phyloP scores from a whole-genome alignment of 331 rosid genomes.

The Prunus yedoensis region DNA sequence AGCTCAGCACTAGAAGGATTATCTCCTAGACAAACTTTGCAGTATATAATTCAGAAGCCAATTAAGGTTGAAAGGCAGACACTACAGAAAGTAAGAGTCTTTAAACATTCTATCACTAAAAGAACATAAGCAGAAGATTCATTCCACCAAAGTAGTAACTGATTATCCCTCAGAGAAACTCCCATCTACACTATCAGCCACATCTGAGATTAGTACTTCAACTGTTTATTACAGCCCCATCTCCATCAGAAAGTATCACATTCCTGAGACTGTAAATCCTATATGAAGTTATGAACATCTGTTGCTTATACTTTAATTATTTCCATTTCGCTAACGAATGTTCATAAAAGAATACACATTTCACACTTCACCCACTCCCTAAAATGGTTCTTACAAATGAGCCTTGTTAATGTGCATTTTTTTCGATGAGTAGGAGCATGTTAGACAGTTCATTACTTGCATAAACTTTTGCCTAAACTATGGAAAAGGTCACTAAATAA shows the following conservation, averaged over 20 bases:
- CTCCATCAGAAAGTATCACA: conserved; percentile 3
- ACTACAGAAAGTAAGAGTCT: conserved; percentile 7
- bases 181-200: not conserved
- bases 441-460: too few relatives aligned
- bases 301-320: too few relatives aligned
- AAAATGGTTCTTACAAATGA: too few relatives aligned
- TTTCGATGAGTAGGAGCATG: too few relatives aligned
- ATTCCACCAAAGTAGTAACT: not conserved
- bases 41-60: not conserved
- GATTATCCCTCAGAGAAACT: not conserved
- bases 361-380: too few relatives aligned
- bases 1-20: not conserved
- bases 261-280: not conserved
- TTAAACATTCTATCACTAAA: not conserved
- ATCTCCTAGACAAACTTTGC: not conserved
- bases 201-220: conserved; percentile 1
- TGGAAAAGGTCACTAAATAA: not conserved
- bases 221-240: conserved; percentile 3
- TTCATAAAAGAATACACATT: too few relatives aligned
- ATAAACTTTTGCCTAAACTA: not conserved
- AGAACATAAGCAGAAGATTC: not conserved
- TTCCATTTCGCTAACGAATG: too few relatives aligned
- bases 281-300: not conserved
- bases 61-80: not conserved
- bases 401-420: too few relatives aligned